These are phyloP conservation scores for Rosellinia necatrix DNA, from an alignment of 2,329 filamentous ascomycete genomes.

Conservation along the genomic window DNA sequence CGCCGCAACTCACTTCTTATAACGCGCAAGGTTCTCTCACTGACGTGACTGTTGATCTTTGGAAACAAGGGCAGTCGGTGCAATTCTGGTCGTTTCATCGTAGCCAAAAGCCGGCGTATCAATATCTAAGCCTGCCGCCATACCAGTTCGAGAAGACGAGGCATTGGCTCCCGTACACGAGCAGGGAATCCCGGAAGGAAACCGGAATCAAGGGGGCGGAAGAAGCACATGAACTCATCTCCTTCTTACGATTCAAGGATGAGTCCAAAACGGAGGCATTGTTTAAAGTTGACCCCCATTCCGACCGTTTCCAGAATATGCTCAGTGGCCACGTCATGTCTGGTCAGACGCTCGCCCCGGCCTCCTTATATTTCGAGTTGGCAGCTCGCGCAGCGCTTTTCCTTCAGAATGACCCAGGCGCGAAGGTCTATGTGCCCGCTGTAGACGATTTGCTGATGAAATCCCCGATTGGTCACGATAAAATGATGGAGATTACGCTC, in stretches of 20 bases:
- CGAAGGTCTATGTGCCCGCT: conserved; percentile 18
- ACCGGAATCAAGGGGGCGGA: neutral
- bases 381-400: conserved; percentile 26
- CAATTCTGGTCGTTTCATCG: conserved; percentile 40
- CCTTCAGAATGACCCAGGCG: conserved; percentile 39
- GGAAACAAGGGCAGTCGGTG: conserved; percentile 35
- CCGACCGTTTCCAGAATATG: conserved; percentile 26
- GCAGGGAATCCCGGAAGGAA: neutral
- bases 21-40: conserved; percentile 6
- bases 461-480: conserved; percentile 19
- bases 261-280: conserved; percentile 5
- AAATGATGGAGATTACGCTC: conserved; percentile 19
- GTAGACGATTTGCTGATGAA: conserved; percentile 26
- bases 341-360: conserved; percentile 34
- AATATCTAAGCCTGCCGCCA: conserved; percentile 36
- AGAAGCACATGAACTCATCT: conserved; percentile 10
- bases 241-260: conserved; percentile 13
- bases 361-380: conserved; percentile 38
- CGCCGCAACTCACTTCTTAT: conserved; percentile 7
- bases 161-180: conserved; percentile 37
- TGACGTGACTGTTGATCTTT: conserved; percentile 32
- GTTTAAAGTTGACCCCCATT: conserved; percentile 28
- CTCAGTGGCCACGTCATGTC: conserved; percentile 34
- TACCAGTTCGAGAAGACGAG: conserved; percentile 43
- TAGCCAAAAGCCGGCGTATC: conserved; percentile 31